Conservation (phyloP, 2,329 filamentous ascomycete genomes). For the Talaromyces sp. region DNA sequence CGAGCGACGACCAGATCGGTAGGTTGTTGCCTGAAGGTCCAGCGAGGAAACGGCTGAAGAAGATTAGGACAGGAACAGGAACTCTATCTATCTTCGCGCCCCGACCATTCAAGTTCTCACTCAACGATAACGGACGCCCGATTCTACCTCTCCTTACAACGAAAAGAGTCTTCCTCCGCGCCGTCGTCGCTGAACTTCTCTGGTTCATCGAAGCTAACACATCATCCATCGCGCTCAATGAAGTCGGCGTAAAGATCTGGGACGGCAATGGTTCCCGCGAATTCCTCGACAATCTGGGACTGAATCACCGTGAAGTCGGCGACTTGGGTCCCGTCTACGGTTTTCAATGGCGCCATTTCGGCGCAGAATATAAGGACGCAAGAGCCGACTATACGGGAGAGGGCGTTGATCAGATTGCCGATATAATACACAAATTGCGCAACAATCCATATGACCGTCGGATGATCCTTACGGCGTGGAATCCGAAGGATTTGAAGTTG, state of each 20-base stretch:
- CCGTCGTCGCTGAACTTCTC: conserved; percentile 85
- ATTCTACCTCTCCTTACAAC: conserved; percentile 92
- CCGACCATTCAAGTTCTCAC: conserved; percentile 76
- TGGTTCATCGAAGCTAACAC: conserved; percentile 92
- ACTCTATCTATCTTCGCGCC: conserved; percentile 88
- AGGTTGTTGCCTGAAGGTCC: conserved; percentile 20
- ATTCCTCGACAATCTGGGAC: conserved; percentile 81
- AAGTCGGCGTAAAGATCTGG: conserved; percentile 91
- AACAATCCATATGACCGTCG: conserved; percentile 81
- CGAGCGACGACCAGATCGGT: conserved; percentile 86
- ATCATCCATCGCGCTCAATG: conserved; percentile 70
- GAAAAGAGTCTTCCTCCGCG: conserved; percentile 90
- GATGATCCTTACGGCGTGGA: conserved; percentile 92
- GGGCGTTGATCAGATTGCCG: conserved; percentile 88
- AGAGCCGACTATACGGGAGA: conserved; percentile 78
- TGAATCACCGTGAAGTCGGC: conserved; percentile 75
- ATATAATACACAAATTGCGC: conserved; percentile 82
- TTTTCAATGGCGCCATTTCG: conserved; percentile 98
- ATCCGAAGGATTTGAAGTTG: conserved; percentile 74
- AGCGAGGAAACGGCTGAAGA: background rate
- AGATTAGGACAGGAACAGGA: conserved; percentile 77
- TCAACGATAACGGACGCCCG: conserved; percentile 52
- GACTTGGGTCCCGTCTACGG: conserved; percentile 95
- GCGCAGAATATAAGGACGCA: conserved; percentile 78
- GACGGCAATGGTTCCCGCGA: conserved; percentile 91